These are phyloP conservation scores for Solanum chmielewskii DNA, from an alignment of 257 asterid genomes.

Conservation along the genomic window DNA sequence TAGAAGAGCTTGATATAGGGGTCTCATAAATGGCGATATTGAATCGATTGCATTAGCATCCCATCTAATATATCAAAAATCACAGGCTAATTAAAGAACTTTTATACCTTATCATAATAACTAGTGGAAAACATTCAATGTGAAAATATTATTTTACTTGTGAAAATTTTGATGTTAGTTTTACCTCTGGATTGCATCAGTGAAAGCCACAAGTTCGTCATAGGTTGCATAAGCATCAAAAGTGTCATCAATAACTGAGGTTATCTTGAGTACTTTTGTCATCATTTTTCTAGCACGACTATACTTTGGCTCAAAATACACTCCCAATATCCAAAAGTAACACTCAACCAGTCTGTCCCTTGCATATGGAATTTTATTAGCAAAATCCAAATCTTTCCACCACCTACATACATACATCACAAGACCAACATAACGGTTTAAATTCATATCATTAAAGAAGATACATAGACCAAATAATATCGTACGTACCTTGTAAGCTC, in stretches of 20 bases:
- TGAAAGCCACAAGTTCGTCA: neutral
- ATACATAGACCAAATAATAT: neutral
- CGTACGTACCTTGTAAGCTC: neutral
- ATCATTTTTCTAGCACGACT: neutral
- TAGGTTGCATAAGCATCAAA: neutral
- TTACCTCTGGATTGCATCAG: neutral
- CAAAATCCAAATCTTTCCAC: neutral
- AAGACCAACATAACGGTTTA: neutral
- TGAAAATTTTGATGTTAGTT: too few species aligned
- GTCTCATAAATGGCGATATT: neutral
- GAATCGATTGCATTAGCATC: neutral
- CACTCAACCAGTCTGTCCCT: slow-evolving; percentile 30
- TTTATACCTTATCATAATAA: too few species aligned
- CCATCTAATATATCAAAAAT: neutral
- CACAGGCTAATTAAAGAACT: neutral
- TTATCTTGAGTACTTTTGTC: neutral
- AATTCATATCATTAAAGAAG: neutral
- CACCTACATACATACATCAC: neutral
- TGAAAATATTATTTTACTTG: too few species aligned
- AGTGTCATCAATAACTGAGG: neutral
- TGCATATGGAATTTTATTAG: neutral
- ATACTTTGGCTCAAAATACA: neutral
- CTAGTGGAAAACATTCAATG: too few species aligned
- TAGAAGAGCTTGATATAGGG: neutral
- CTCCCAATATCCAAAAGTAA: neutral